Base-by-base conservation (phyloP, 257 asterid species). In the Scutellaria baicalensis region DNA sequence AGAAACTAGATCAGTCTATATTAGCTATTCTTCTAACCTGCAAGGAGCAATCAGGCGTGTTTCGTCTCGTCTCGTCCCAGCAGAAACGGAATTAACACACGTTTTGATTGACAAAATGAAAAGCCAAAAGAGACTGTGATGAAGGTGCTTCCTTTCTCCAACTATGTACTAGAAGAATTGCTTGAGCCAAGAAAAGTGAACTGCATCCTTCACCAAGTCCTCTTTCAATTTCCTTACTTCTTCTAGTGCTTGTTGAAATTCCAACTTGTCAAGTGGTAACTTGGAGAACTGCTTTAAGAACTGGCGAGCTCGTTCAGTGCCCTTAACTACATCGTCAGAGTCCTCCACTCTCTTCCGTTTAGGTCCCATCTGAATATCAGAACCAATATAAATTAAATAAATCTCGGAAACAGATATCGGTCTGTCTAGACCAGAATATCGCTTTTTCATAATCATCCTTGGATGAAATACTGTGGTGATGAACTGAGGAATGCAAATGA, bases 181-280 rank as follows among this genome's bases (percentile, higher is more conserved):
- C 80, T 87, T 95, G 74, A 91, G 97, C 97, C 97, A 93, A 59
- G 40, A 56, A 59, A 80, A 70, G 77, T 81, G 68, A 8, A 55
- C 81, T 6, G 96, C 88, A 74, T 93, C 92, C 79, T 80, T 91
- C 79, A 84, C 88, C 79, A 93, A 77, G 17, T 79, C 88, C n/a
- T 75, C 85, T 70, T 69, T 91, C 81, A 91, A 66, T 69, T 82
- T 76, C 14, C 77, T 65, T 39, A 88, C 84, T 8, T 76, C 78
- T 81, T 86, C 69, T 33, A 87, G 64, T 11, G 88, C 92, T 73
- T 82, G 80, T 51, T 83, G 72, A 47, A 70, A 71, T 68, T 85
- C 96, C 95, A 93, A 87, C 74, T 80, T 75, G 74, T 91, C 99
- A 44, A 91, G 76, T 51, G 96, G 96, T 70, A 91, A 40, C 77